These are phyloP conservation scores for Nannochloropsis granulata DNA, from an alignment of 108 stramenopile species.

Conservation along the genomic window DNA sequence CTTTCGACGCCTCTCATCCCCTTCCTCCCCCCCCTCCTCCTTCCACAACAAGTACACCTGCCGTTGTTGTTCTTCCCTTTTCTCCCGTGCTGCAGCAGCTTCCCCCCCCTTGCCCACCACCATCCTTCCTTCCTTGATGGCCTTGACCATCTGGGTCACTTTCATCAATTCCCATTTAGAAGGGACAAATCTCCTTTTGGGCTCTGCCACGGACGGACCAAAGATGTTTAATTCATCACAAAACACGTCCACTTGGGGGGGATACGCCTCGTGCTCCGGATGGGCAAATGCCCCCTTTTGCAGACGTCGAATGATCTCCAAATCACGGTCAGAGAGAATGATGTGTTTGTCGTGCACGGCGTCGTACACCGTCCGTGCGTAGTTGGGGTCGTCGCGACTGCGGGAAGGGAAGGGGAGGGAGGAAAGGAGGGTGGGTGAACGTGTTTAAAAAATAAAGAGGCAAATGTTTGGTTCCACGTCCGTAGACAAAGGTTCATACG, in stretches of 20 bases:
- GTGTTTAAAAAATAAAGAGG: too few species aligned
- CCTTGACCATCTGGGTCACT: conserved; percentile 63
- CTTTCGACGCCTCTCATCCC: conserved; percentile 45
- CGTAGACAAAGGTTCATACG: too few species aligned
- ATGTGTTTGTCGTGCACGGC: conserved; percentile 74
- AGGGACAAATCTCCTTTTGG: conserved; percentile 44
- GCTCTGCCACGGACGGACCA: conserved; percentile 45
- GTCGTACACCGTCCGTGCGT: conserved; percentile 76
- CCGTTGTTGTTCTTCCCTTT: conserved; percentile 41
- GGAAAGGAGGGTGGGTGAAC: too few species aligned
- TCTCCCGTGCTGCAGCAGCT: conserved; percentile 43
- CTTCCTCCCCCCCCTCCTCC: conserved; percentile 45
- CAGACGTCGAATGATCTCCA: conserved; percentile 79
- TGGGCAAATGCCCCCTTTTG: conserved; percentile 86
- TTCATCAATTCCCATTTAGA: conserved; percentile 71
- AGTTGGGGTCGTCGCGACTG: conserved; percentile 49
- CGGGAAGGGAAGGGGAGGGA: too few species aligned
- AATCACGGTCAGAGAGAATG: conserved; percentile 62
- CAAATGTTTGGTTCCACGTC: too few species aligned
- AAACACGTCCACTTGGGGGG: conserved; percentile 83
- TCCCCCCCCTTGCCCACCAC: conserved; percentile 51
- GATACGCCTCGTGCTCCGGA: conserved; percentile 76
- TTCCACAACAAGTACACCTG: conserved; percentile 75
- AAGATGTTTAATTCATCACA: conserved; percentile 5
- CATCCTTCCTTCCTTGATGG: conserved; percentile 70